Percentiles rank a stretch among this genome's conserved stretches.
Evolutionary conservation across 2,329 filamentous ascomycete genomes (phyloP).

Genomic region (Fusarium sp.): DNA sequence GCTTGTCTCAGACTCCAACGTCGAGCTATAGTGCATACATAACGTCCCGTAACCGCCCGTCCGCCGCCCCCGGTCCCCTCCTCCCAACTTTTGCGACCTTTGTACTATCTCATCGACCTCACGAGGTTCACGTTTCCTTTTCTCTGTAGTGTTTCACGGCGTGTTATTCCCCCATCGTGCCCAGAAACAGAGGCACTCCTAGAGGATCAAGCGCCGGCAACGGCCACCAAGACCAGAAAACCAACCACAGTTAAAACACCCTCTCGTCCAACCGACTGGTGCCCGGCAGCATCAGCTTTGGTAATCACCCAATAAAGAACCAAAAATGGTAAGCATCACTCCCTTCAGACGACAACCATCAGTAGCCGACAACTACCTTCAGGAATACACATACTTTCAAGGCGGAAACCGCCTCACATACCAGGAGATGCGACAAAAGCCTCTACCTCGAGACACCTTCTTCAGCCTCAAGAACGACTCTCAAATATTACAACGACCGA

Average conservation of each 20-base stretch:
- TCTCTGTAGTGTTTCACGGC: slow-evolving; percentile 46
- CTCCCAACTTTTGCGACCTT: slow-evolving; percentile 57
- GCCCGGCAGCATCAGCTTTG: slow-evolving; percentile 27
- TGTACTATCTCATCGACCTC: slow-evolving; percentile 49
- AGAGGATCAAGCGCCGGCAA: slow-evolving; percentile 53
- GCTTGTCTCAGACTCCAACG: slow-evolving; percentile 35
- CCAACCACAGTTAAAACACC: slow-evolving; percentile 28
- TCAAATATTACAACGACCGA: slow-evolving; percentile 63
- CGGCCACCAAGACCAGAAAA: slow-evolving; percentile 48
- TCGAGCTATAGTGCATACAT: slow-evolving; percentile 57
- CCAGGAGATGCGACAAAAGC: slow-evolving; percentile 66
- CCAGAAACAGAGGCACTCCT: slow-evolving; percentile 25
- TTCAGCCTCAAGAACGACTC: slow-evolving; percentile 68
- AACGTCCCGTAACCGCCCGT: slow-evolving; percentile 61
- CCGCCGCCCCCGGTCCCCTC: slow-evolving; percentile 46
- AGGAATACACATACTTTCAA: slow-evolving; percentile 54
- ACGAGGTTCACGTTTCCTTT: slow-evolving; percentile 49
- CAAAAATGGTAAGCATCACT: slow-evolving; percentile 51
- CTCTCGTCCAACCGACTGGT: slow-evolving; percentile 33
- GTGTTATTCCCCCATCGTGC: slow-evolving; percentile 33
- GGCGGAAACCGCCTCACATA: slow-evolving; percentile 54
- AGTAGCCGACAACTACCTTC: background rate
- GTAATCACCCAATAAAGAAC: slow-evolving; percentile 6
- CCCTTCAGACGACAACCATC: background rate
- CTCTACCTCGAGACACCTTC: slow-evolving; percentile 66